Evolutionary conservation across 176 grass and related monocot species (phyloP), one percentile per base, ranked within the genome.

Genomic region (Tillandsia leiboldiana): DNA sequence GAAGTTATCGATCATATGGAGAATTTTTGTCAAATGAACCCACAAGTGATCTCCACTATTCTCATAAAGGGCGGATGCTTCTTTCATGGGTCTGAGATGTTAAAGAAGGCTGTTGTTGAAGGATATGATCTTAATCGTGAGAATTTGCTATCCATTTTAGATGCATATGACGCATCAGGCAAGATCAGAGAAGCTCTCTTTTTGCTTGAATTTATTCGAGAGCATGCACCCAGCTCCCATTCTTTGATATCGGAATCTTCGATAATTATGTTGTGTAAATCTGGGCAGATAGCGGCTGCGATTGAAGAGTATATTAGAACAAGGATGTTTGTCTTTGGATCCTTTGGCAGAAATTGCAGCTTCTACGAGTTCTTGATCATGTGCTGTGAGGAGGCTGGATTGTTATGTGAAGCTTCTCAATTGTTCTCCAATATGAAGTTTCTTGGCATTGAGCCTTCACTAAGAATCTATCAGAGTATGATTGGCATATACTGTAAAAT

Each of bases 401-500:
- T 96, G 2, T 85, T 81, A 50, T 50, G 71, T 50, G 83, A 92
- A 83, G 86, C 81, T 59, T 92, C 78, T 83, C 92, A 96, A 53
- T 69, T 92, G 51, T 92, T 87, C 78, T 92, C 83, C 8, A 83
- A 96, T 70, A 92, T 96, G 92, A 76, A 75, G 72, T 87, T 96
- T 76, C 26, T 87, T 52, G 79, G 88, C 15, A 70, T 92, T 49
- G 70, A 81, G 52, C 76, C 86, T 83, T 89, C 92, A 48, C 68
- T 79, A 80, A 80, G 64, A 52, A 83, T 84, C 33, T 91, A 83
- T 2, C 59, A 91, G 74, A 89, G 79, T 80, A 65, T 89, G 63
- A 83, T 87, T 48, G 84, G 65, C 18, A 72, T 81, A 51, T 92
- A 89, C 49, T 92, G 92, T 72, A 92, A 89, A 84, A 64, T 96